A percentile compares a stretch with the other conserved stretches of the same genome.
These are phyloP conservation scores for Houttuynia cordata DNA, from an alignment of 164 flowering plant species.

Conservation along the genomic window DNA sequence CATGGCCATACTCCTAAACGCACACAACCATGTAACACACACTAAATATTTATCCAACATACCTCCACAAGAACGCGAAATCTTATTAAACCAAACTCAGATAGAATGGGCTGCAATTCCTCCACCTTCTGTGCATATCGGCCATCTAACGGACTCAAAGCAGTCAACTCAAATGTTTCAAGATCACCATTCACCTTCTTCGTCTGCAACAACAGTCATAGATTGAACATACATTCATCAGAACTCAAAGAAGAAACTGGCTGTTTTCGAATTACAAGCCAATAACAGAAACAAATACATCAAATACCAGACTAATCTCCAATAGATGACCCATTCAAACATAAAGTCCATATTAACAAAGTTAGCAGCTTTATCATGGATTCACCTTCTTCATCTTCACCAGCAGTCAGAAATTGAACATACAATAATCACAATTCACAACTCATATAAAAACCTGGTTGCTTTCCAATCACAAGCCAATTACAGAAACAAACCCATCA, in stretches of 20 bases:
- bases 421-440: too few relatives aligned
- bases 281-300: too few relatives aligned
- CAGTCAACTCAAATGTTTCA: conserved; percentile 57
- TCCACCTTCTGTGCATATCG: conserved; percentile 81
- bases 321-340: not conserved
- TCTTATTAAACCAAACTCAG: conserved; percentile 75
- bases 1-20: too few relatives aligned
- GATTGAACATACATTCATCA: not conserved
- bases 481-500: too few relatives aligned
- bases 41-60: not conserved
- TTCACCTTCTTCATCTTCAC: too few relatives aligned
- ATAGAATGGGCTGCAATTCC: conserved; percentile 69
- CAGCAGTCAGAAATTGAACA: too few relatives aligned
- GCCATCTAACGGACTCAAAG: conserved; percentile 85
- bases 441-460: too few relatives aligned
- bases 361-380: not conserved
- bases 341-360: not conserved
- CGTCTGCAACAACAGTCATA: conserved; percentile 16
- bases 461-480: too few relatives aligned
- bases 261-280: too few relatives aligned
- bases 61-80: conserved; percentile 89
- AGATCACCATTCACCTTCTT: conserved; percentile 19
- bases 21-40: not conserved
- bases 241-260: not conserved
- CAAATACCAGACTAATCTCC: not conserved